Evolutionary conservation across 495 filamentous ascomycete species (phyloP).

Genomic region (Neurospora sp.): DNA sequence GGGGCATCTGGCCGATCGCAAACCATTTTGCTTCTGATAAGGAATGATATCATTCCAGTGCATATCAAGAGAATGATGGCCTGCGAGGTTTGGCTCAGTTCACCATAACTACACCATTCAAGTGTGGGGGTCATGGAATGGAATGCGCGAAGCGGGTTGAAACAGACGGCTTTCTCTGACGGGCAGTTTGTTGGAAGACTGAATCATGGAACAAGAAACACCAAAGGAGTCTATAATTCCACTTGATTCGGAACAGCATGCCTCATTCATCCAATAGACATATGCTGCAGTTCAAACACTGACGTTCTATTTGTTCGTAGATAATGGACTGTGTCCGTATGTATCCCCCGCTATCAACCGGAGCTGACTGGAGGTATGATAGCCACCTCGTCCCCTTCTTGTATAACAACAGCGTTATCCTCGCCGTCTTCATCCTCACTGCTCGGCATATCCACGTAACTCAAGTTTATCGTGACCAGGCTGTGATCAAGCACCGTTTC

Average conservation of each 20-base stretch:
- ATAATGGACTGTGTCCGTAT: background rate
- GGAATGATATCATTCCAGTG: background rate
- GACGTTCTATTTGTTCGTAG: constrained; percentile 14
- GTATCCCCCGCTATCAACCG: constrained; percentile 31
- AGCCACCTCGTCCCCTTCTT: constrained; percentile 79
- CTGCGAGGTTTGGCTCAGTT: background rate
- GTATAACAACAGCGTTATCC: constrained; percentile 42
- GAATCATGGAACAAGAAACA: background rate
- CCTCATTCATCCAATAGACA: background rate
- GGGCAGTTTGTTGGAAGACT: background rate
- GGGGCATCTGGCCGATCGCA: background rate
- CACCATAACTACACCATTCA: background rate
- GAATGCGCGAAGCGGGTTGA: background rate
- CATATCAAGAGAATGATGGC: background rate
- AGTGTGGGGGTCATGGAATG: background rate
- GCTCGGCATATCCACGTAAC: constrained; percentile 68
- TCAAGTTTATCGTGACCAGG: constrained; percentile 75
- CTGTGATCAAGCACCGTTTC: constrained; percentile 63
- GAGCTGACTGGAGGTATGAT: constrained; percentile 97
- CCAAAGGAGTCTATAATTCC: background rate
- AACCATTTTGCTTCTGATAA: background rate
- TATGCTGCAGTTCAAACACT: constrained; percentile 1
- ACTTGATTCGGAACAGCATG: background rate
- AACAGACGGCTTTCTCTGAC: background rate
- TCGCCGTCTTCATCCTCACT: constrained; percentile 29